Conservation (phyloP, 1,284 basidiomycete genomes). For the Ustilago loliicola region DNA sequence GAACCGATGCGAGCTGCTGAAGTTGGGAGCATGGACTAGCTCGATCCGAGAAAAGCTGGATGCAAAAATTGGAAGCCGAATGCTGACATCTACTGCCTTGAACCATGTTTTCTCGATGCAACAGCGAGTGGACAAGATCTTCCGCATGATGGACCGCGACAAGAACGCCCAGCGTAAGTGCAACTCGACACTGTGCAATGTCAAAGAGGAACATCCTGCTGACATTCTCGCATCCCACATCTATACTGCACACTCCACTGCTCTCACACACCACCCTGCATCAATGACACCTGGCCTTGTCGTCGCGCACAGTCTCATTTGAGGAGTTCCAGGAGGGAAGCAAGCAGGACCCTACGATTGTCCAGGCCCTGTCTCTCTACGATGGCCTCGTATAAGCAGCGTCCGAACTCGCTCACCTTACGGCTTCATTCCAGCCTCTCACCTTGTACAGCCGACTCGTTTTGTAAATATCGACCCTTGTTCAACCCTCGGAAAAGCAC, state of each 20-base stretch:
- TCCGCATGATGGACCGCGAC: slow-evolving; percentile 69
- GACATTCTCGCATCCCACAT: background rate
- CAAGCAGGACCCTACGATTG: slow-evolving; percentile 69
- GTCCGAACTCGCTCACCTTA: background rate
- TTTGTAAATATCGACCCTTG: slow-evolving; percentile 20
- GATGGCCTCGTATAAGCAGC: slow-evolving; percentile 54
- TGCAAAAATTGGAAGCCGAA: background rate
- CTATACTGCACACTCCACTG: background rate
- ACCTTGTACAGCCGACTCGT: slow-evolving; percentile 5
- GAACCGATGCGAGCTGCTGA: background rate
- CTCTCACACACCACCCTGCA: background rate
- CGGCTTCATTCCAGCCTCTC: background rate
- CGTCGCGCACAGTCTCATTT: slow-evolving; percentile 57
- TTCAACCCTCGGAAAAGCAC: background rate
- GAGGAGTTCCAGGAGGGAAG: slow-evolving; percentile 70
- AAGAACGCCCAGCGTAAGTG: slow-evolving; percentile 68
- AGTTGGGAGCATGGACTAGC: background rate
- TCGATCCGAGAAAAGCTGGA: background rate
- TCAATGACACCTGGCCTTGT: background rate
- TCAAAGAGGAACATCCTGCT: background rate
- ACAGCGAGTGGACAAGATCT: slow-evolving; percentile 69
- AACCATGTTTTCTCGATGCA: slow-evolving; percentile 9
- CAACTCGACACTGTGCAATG: background rate
- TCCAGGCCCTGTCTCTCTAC: slow-evolving; percentile 67
- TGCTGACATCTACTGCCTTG: background rate